Base-by-base conservation (phyloP, 441 rosid genomes). In the Melastoma candidum region DNA sequence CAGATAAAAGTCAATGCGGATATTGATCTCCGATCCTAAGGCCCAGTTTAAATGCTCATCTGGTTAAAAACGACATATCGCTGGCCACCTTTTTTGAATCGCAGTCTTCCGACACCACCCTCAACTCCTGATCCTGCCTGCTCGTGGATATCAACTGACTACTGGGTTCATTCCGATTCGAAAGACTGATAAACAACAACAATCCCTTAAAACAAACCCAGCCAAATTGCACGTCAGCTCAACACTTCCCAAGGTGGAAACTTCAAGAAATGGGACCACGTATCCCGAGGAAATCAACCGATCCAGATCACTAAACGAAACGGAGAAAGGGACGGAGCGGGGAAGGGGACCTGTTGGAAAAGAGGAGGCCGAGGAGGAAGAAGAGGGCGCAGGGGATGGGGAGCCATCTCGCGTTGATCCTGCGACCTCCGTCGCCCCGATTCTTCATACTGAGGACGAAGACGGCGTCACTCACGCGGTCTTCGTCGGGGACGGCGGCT, bases 351-450 rank as follows among this genome's bases (percentile, higher is more conserved):
- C 87, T 74, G 77, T 73, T 73, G 56, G 84, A 76, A 77, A 82
- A 66, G 68, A 85, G 66, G 52, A 79, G 63, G 54, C 95, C 95
- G 56, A 86, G 74, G 61, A 72, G 69, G 60, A 89, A 89, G 67
- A 75, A 89, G n/a, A 70, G 79, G 26, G 74, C 51, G 65, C 89
- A 84, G 63, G 84, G 43, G 58, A 86, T 53, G 0, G 90, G 86
- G 65, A 86, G 58, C 94, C 89, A 89, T 71, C 71, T 79, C 13
- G 71, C 11, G 44, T 86, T 71, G 17, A 82, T 62, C 54, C 62
- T 80, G 49, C 43, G 22, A 17, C 22, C 22, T 17, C 22, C 54
- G 36, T 72, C 41, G 59, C 66, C 59, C 47, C 90, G 85, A 36
- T 41, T 58, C 74, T 83, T 86, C 93, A 83, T 89, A 17, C 22